Percentiles rank a stretch among this genome's conserved stretches.
Evolutionary conservation across 2,329 filamentous ascomycete species (phyloP).

Genomic region (Plectosphaerella sp.): DNA sequence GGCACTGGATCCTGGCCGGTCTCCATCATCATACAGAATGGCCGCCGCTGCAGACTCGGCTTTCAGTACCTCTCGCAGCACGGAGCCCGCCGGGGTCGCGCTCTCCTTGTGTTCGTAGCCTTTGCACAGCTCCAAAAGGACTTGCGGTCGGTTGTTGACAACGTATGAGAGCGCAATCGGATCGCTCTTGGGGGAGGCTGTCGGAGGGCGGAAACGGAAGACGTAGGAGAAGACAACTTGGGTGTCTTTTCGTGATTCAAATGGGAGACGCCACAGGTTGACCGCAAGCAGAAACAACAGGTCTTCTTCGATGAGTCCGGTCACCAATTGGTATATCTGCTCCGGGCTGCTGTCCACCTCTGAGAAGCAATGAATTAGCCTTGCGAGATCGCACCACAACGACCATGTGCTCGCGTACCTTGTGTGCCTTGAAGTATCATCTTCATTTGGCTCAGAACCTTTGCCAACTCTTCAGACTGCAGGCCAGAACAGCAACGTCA

Average conservation of each 20-base stretch:
- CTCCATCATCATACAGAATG: conserved; percentile 87
- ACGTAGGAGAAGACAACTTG: conserved; percentile 95
- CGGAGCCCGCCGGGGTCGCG: conserved; percentile 84
- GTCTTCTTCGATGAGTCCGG: conserved; percentile 82
- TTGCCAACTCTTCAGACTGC: conserved; percentile 82
- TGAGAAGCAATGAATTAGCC: conserved; percentile 27
- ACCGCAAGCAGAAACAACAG: conserved; percentile 79
- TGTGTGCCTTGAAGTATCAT: conserved; percentile 87
- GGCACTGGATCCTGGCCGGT: conserved; percentile 63
- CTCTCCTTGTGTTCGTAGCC: conserved; percentile 90
- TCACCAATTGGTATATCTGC: conserved; percentile 81
- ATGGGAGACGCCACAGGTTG: conserved; percentile 80
- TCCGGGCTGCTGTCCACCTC: conserved; percentile 85
- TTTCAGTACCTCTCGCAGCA: conserved; percentile 82
- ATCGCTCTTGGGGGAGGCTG: conserved; percentile 63
- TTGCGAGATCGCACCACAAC: too few relatives aligned
- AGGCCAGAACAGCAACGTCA: conserved; percentile 12
- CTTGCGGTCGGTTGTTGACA: conserved; percentile 78
- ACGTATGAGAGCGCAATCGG: conserved; percentile 86
- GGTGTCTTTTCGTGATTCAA: conserved; percentile 93
- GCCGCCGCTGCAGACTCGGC: conserved; percentile 87
- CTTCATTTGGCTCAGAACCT: conserved; percentile 87
- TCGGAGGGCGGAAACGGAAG: conserved; percentile 78
- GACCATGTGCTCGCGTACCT: conserved; percentile 45
- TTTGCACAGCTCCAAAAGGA: conserved; percentile 81